Percentiles rank a stretch among this genome's conserved stretches.
Evolutionary conservation across 257 asterid genomes (phyloP).

Genomic region (Petunia axillaris): DNA sequence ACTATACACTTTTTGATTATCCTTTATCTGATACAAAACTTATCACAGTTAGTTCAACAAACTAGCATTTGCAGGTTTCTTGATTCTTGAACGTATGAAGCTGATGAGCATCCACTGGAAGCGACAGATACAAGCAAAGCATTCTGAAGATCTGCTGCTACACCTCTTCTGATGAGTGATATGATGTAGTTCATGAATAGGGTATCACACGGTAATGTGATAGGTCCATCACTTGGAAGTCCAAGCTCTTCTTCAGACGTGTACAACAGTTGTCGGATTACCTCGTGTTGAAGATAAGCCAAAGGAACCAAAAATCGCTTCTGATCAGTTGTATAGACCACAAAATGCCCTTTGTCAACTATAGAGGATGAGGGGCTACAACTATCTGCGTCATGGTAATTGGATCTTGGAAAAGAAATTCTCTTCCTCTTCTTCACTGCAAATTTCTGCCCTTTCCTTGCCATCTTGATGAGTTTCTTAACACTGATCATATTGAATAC

Average conservation of each 20-base stretch:
- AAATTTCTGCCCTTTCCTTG: slow-evolving; percentile 19
- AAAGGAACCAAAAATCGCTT: slow-evolving; percentile 37
- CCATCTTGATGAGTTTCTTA: not conserved
- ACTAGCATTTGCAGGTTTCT: too few relatives aligned
- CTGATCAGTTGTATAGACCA: slow-evolving; percentile 40
- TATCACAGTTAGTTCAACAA: too few relatives aligned
- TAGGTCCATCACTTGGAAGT: slow-evolving; percentile 27
- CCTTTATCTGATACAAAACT: too few relatives aligned
- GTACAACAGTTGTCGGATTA: slow-evolving; percentile 35
- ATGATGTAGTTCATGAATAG: slow-evolving; percentile 30
- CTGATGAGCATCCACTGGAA: not conserved
- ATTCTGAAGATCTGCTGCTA: slow-evolving; percentile 35
- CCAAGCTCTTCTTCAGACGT: slow-evolving; percentile 40
- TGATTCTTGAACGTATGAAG: not conserved
- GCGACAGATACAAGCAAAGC: slow-evolving; percentile 36
- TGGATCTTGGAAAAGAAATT: not conserved
- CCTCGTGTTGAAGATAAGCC: slow-evolving; percentile 31
- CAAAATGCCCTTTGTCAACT: slow-evolving; percentile 44
- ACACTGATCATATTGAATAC: not conserved
- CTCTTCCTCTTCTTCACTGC: slow-evolving; percentile 15
- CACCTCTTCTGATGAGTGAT: slow-evolving; percentile 31
- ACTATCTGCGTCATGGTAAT: not conserved
- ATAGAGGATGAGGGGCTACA: not conserved
- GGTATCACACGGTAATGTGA: slow-evolving; percentile 40
- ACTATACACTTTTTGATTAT: too few relatives aligned